phyloP scores from a whole-genome alignment of 208 protist species.

The Wallacemonas sp. region DNA sequence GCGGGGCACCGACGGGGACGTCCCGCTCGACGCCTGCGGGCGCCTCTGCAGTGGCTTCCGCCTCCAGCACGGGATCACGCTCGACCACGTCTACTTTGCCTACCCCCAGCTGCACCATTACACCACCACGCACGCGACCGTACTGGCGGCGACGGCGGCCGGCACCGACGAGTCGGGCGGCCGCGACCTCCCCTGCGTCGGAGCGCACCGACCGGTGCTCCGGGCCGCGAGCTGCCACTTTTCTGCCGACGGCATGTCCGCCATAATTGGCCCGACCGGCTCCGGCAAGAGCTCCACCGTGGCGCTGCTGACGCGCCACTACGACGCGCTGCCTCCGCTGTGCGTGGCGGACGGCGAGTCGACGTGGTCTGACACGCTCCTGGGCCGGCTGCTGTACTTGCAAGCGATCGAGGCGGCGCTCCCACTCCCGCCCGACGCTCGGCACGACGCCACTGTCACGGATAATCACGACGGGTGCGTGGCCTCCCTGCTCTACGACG shows the following conservation, averaged over 20 bases:
- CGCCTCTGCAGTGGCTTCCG: slow-evolving; percentile 52
- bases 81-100: slow-evolving; percentile 63
- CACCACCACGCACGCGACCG: too few species aligned
- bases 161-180: too few species aligned
- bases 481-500: neutral
- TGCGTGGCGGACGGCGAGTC: neutral
- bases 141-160: too few species aligned
- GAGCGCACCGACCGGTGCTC: slow-evolving; percentile 20
- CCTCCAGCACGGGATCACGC: slow-evolving; percentile 34
- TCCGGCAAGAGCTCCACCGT: slow-evolving; percentile 82
- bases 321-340: slow-evolving; percentile 54
- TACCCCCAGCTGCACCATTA: slow-evolving; percentile 65
- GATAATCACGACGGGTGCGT: neutral
- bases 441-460: neutral
- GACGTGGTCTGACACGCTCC: slow-evolving; percentile 16
- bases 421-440: slow-evolving; percentile 9
- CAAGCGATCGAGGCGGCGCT: slow-evolving; percentile 34
- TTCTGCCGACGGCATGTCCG: slow-evolving; percentile 45
- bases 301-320: slow-evolving; percentile 69
- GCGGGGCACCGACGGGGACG: neutral
- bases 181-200: neutral
- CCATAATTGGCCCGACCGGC: slow-evolving; percentile 73
- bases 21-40: slow-evolving; percentile 42
- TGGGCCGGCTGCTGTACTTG: slow-evolving; percentile 29
- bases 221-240: slow-evolving; percentile 25